Evolutionary conservation across 2,329 filamentous ascomycete species (phyloP), one percentile per base, ranked within the genome.

Genomic region (Epichloe coenophiala): DNA sequence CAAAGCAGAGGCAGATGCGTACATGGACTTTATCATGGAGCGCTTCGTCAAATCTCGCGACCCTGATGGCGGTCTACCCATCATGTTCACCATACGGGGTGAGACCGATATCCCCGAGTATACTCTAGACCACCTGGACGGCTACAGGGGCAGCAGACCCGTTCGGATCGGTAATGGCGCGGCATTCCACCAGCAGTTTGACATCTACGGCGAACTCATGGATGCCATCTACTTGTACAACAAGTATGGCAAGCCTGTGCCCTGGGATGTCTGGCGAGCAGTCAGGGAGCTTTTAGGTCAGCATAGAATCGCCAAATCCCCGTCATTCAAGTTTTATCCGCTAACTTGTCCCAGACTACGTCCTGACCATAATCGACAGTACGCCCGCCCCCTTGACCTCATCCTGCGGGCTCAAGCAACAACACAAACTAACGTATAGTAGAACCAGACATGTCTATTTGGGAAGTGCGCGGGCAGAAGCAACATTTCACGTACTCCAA

Each of bases 401-500:
- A 27, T n/a, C 15, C 4, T 39, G 27, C 27, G 27, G 27, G 27
- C 13, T 9, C 27, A n/a, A 8, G 31, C 33, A 12, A 17, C 5
- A 11, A 33, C 3, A 36, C 15, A 33, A 53, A 17, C 6, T 31
- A 31, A 31, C 3, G 15, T 23, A 50, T 57, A 51, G 12, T 45
- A 76, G 74, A 82, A 43, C 79, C 80, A 12, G 85, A 90, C 60
- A 88, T 88, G 84, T 88, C 83, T 3, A 90, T 89, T 58, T 89
- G 85, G 86, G 86, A 90, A 63, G 84, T 88, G 5, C 78, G 85
- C 40, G 85, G 85, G 56, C 70, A 81, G 59, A 84, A 84, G 61
- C 84, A 88, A 64, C 79, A 88, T 60, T 90, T 88, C 57, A 79
- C 83, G 13, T 90, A 89, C 65, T 86, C 82, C 15, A 87, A 89